phyloP scores from a whole-genome alignment of 495 filamentous ascomycete species.

The Podospora appendiculata region DNA sequence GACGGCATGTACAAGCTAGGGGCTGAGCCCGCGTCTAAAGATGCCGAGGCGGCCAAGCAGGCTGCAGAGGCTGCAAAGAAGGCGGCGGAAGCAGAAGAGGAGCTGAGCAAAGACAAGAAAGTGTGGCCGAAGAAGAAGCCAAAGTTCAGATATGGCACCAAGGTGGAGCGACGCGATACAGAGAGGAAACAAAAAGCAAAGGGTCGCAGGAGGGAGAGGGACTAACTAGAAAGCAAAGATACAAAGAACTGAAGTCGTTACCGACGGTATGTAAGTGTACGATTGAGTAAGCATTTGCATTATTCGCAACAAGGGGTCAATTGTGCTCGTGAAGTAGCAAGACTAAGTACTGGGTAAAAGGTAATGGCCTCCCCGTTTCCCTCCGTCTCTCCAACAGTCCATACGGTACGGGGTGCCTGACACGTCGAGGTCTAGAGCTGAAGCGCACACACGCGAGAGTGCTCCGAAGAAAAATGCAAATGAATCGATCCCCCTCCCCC shows the following conservation, averaged over 20 bases:
- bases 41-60: slow-evolving; percentile 21
- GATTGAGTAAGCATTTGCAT: neutral
- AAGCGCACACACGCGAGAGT: neutral
- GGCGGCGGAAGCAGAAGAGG: slow-evolving; percentile 18
- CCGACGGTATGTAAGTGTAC: no score
- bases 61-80: slow-evolving; percentile 11
- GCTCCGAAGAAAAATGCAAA: neutral
- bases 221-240: no score
- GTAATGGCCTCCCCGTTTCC: neutral
- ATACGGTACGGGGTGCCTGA: neutral
- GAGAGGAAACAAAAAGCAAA: slow-evolving; percentile 59
- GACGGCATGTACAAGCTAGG: slow-evolving; percentile 55
- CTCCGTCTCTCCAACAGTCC: neutral
- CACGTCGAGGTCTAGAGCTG: slow-evolving; percentile 6
- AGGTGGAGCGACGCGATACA: slow-evolving; percentile 60
- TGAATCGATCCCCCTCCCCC: neutral
- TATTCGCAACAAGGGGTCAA: neutral
- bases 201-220: slow-evolving; percentile 29
- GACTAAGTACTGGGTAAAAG: slow-evolving; percentile 2
- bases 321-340: slow-evolving; percentile 5
- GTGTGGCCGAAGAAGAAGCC: slow-evolving; percentile 64
- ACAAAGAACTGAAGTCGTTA: no score
- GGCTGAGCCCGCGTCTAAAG: slow-evolving; percentile 29
- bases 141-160: slow-evolving; percentile 88
- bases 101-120: slow-evolving; percentile 38